Percentiles rank a stretch among this genome's conserved stretches.
These are phyloP conservation scores for Fusarium nelsonii DNA, from an alignment of 2,329 filamentous ascomycete species.

Conservation along the genomic window DNA sequence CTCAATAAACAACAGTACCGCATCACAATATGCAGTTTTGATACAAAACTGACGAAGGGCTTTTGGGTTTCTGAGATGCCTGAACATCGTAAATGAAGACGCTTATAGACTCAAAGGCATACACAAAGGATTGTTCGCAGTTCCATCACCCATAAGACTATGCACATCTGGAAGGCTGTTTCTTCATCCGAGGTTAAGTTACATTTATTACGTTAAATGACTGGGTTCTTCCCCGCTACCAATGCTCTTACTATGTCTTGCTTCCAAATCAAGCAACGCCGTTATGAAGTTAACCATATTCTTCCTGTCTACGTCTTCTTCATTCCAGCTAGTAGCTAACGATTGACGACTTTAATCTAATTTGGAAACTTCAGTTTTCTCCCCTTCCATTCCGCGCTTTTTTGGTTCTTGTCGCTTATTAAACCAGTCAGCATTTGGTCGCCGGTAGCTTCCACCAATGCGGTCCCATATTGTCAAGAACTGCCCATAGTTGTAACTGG, in stretches of 20 bases:
- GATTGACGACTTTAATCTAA: not conserved
- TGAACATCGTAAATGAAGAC: too few relatives aligned
- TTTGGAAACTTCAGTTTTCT: not conserved
- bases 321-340: not conserved
- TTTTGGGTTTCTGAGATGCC: too few relatives aligned
- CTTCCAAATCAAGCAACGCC: not conserved
- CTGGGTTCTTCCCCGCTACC: too few relatives aligned
- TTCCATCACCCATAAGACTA: too few relatives aligned
- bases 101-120: too few relatives aligned
- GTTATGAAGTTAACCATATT: not conserved
- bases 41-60: too few relatives aligned
- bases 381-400: not conserved
- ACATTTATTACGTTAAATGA: too few relatives aligned
- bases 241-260: not conserved
- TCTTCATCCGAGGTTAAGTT: too few relatives aligned
- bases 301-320: not conserved
- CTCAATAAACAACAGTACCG: too few relatives aligned
- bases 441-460: not conserved
- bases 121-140: too few relatives aligned
- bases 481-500: not conserved
- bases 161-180: too few relatives aligned
- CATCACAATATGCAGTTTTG: too few relatives aligned
- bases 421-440: not conserved
- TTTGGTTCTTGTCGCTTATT: not conserved
- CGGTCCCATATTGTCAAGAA: not conserved